Evolutionary conservation across 352 stramenopile species (phyloP), one percentile per base, ranked within the genome.

Genomic region (Globisporangium iwayamae): DNA sequence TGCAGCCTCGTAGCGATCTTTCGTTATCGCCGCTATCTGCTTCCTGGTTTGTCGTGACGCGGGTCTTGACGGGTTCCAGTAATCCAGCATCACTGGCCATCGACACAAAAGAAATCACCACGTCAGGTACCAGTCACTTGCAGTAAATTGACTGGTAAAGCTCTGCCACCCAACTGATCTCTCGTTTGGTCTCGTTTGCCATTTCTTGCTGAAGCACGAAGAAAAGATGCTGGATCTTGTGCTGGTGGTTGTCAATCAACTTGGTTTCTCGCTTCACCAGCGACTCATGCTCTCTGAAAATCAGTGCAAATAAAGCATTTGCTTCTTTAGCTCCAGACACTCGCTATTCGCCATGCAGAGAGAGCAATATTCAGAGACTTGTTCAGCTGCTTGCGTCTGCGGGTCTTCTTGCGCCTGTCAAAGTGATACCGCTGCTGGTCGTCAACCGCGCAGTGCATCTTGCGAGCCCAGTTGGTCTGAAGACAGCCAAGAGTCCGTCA

Each of bases 121-220:
- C 18, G 39, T 53, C 56, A 55, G 45, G 56, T 52, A 36, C 32
- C n/a, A 46, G 16, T 32, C 14, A 20, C 41, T 25, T 53, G 13
- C 22, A 32, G 8, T 6, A 34, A 1, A 11, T 45, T 62, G 14
- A 11, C 1, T 14, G 3, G 13, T 54, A 7, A 38, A 10, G 8
- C 16, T 4, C 20, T 32, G 22, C 1, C 45, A 55, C 54, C 57
- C n/a, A 70, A 90, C 79, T 69, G 55, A 90, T 87, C 62, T 87
- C 74, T 55, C 81, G 76, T 7, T 71, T 66, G 1, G 81, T 88
- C 58, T 89, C 81, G 20, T 68, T 72, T 18, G 76, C 71, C 41
- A 91, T 84, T 54, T 91, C 81, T 18, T 72, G 61, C 59, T 89
- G 81, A 4, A 91, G 63, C 1, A 88, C 59, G 13, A 86, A 70